Evolutionary conservation across 2,329 filamentous ascomycete genomes (phyloP), one percentile per base, ranked within the genome.

Genomic region (Cyclaneusma minus): DNA sequence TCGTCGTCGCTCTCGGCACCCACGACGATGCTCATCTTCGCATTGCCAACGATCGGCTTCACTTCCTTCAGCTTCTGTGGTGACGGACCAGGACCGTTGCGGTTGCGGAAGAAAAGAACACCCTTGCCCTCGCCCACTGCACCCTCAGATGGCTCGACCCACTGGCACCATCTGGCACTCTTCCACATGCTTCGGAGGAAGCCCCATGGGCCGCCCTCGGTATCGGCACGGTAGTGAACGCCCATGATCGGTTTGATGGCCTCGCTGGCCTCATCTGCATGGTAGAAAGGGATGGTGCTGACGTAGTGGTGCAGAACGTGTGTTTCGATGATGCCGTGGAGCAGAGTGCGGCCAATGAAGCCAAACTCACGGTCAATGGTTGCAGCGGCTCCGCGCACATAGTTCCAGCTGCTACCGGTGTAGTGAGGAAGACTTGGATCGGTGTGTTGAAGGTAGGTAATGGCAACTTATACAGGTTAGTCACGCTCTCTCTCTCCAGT

Each of bases 231-330:
- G 64, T 98, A 98, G 66, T 98, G 89, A 46, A 66, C 64, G 52
- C 89, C 89, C 87, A 98, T 94, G 52, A 98, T 64, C 33, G 70
- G 70, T 66, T 85, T 84, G 67, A 95, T 92, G 45, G 85, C 85
- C 43, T 94, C 85, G 43, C 74, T 78, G 31, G 87, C 85, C 60
- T 94, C 85, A 42, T 93, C 84, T 47, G 85, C 87, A 54, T 94
- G 68, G 62, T 95, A 95, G 61, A 94, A 94, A 35, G 87, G 87
- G 40, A 95, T 95, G 47, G 73, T 82, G 57, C 79, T 87, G 51
- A 95, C 72, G 56, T 93, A 95, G 68, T 95, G 87, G 65, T 95
- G 87, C 34, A 93, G 79, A 33, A 95, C 87, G 58, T 95, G 87
- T 25, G 87, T 94, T 65, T 94, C 87, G 52, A 94, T 77, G 55